Percentiles rank a stretch among this genome's conserved stretches.
Conservation (phyloP, 208 protist species). For the Trypanosoma mega region DNA sequence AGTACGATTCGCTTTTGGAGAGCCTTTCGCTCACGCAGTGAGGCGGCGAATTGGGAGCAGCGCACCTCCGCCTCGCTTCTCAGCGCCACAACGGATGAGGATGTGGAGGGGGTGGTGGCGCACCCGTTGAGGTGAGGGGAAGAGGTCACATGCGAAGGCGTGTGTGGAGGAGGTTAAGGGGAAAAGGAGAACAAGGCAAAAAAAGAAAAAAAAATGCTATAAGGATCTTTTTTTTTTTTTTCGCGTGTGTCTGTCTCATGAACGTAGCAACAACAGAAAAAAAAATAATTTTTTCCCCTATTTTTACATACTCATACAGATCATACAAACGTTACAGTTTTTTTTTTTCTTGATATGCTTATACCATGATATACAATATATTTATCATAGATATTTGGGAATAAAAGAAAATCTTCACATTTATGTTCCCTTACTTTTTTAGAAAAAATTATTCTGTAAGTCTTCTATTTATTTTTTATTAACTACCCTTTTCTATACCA, state of each 20-base stretch:
- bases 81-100: constrained; percentile 35
- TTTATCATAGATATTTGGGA: no score
- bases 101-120: constrained; percentile 36
- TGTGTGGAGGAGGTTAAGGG: constrained; percentile 2
- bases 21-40: constrained; percentile 40
- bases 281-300: neutral
- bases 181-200: neutral
- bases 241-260: constrained; percentile 1
- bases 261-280: neutral
- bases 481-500: no score
- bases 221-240: constrained; percentile 13
- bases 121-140: constrained; percentile 33
- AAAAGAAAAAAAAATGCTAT: neutral
- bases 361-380: no score
- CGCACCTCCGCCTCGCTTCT: constrained; percentile 33
- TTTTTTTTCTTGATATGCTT: no score
- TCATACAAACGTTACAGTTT: no score
- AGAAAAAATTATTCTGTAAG: no score
- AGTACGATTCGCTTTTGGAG: constrained; percentile 80
- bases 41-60: constrained; percentile 38
- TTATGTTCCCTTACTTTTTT: no score
- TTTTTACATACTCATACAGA: constrained; percentile 4
- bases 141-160: constrained; percentile 2
- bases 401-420: no score
- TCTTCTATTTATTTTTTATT: no score